A percentile compares a stretch with the other conserved stretches of the same genome.
Conservation (phyloP, 805 yeast genomes). For the Tetrapisispora fleetii region DNA sequence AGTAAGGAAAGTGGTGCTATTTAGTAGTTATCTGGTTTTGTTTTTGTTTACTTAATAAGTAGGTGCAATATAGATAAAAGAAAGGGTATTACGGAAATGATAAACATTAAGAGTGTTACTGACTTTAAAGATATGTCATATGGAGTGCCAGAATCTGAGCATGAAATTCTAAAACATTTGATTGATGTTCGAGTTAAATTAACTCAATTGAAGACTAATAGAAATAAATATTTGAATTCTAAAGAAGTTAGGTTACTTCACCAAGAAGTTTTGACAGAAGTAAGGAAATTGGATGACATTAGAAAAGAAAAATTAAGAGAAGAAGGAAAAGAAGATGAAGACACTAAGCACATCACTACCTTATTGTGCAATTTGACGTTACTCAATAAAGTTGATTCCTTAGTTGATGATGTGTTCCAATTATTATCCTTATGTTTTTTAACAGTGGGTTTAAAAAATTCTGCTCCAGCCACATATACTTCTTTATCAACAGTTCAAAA, state of each 20-base stretch:
- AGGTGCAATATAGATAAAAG: no score
- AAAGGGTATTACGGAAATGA: neutral
- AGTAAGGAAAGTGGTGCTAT: no score
- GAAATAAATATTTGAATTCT: constrained; percentile 55
- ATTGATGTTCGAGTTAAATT: constrained; percentile 35
- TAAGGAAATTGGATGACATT: constrained; percentile 43
- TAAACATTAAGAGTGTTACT: neutral
- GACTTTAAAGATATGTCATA: constrained; percentile 1
- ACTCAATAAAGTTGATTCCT: constrained; percentile 50
- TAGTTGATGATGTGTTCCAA: constrained; percentile 85
- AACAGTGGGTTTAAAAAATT: constrained; percentile 81
- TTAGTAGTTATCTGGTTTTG: no score
- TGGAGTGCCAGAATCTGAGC: constrained; percentile 30
- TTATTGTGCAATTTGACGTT: constrained; percentile 21
- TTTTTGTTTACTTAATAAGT: no score
- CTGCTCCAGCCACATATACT: constrained; percentile 92
- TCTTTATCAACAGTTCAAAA: constrained; percentile 80
- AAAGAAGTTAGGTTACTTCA: constrained; percentile 56
- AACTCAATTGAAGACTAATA: constrained; percentile 48
- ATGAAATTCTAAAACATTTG: constrained; percentile 32
- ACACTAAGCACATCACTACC: constrained; percentile 17
- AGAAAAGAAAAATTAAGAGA: constrained; percentile 34
- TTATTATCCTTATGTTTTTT: constrained; percentile 75
- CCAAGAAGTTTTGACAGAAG: constrained; percentile 43
- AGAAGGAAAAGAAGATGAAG: neutral